Conservation (phyloP, 306 rosid species). For the Inga oerstediana region DNA sequence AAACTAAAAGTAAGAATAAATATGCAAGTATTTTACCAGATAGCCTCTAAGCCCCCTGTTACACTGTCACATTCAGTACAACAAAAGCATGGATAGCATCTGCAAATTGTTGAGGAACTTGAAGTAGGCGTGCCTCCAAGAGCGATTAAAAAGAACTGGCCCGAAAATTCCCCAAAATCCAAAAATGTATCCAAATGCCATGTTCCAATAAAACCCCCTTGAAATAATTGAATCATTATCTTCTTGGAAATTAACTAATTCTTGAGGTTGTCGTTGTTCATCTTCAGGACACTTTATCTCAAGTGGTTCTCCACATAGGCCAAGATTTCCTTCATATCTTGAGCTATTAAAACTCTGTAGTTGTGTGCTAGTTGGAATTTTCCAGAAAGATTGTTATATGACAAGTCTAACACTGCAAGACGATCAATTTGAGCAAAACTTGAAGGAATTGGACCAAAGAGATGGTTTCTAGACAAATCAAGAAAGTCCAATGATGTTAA, state of each 20-base stretch:
- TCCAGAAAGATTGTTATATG: too few species aligned
- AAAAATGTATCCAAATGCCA: not conserved
- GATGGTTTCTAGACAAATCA: too few species aligned
- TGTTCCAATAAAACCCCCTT: not conserved
- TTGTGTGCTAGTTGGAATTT: not conserved
- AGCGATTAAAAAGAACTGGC: too few species aligned
- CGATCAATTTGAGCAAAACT: too few species aligned
- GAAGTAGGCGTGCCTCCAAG: not conserved
- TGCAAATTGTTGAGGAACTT: constrained; percentile 1
- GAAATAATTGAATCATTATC: not conserved
- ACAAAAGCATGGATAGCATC: not conserved
- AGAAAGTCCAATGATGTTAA: too few species aligned
- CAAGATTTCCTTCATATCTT: not conserved
- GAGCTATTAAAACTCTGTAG: not conserved
- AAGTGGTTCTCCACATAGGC: not conserved
- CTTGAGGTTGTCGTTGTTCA: not conserved
- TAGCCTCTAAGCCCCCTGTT: not conserved
- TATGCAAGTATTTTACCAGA: not conserved
- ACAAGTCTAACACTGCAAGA: too few species aligned
- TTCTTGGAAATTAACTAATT: not conserved
- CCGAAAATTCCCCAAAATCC: too few species aligned
- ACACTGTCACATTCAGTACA: not conserved
- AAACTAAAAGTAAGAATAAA: too few species aligned
- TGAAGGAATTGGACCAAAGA: too few species aligned
- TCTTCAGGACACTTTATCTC: not conserved